Evolutionary conservation across 768 basidiomycete species (phyloP).

Genomic region (Artomyces pyxidatus): DNA sequence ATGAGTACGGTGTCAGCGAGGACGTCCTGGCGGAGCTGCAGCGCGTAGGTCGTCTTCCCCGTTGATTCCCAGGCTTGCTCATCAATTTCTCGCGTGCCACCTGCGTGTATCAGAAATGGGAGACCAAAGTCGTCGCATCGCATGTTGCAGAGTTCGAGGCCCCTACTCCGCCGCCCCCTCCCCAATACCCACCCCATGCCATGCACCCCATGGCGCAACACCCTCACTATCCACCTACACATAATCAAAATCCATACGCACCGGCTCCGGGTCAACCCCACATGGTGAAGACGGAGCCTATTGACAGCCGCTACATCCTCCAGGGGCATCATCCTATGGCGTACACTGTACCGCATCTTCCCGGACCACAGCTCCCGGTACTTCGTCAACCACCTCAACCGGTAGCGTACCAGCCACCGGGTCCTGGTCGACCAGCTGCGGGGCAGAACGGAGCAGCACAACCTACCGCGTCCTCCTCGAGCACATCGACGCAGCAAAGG

Average conservation of each 20-base stretch:
- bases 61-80: slow-evolving; percentile 9
- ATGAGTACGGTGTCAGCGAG: slow-evolving; percentile 89
- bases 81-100: slow-evolving; percentile 14
- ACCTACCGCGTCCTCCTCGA: background rate
- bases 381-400: slow-evolving; percentile 38
- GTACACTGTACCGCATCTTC: slow-evolving; percentile 54
- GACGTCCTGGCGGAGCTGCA: slow-evolving; percentile 85
- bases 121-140: slow-evolving; percentile 87
- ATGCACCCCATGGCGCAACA: slow-evolving; percentile 39
- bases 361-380: slow-evolving; percentile 52
- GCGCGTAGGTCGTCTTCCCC: slow-evolving; percentile 50
- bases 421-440: too few species aligned
- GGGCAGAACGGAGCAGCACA: slow-evolving; percentile 32
- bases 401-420: slow-evolving; percentile 45
- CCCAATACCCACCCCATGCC: slow-evolving; percentile 49
- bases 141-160: slow-evolving; percentile 91
- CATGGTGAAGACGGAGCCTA: slow-evolving; percentile 66
- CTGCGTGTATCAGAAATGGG: slow-evolving; percentile 73
- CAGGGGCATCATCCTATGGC: slow-evolving; percentile 27
- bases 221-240: slow-evolving; percentile 24
- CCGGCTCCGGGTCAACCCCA: slow-evolving; percentile 31
- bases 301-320: slow-evolving; percentile 63
- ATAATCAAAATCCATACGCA: slow-evolving; percentile 24
- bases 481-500: slow-evolving; percentile 14
- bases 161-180: slow-evolving; percentile 33